These are phyloP conservation scores for Cunninghamia lanceolata DNA, from an alignment of 75 land plant genomes.

Conservation along the genomic window DNA sequence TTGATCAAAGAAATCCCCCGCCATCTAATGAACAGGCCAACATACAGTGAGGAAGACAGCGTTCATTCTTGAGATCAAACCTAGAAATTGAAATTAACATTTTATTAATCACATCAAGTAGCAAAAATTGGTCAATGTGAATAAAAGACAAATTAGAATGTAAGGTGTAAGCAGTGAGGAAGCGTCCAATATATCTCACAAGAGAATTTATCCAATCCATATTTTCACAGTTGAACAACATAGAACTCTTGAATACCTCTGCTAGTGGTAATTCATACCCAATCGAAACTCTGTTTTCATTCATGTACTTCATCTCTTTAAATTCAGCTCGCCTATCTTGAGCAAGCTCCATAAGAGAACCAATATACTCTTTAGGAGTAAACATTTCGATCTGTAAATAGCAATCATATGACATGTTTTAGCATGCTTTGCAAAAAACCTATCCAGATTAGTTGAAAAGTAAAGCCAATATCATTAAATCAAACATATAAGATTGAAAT, in stretches of 20 bases:
- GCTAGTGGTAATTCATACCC: slow-evolving; percentile 82
- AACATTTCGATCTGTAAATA: slow-evolving; percentile 78
- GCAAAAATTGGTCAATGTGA: background rate
- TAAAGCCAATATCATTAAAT: background rate
- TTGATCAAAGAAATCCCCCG: slow-evolving; percentile 98
- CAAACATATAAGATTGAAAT: background rate
- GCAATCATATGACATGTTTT: background rate
- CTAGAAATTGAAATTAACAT: background rate
- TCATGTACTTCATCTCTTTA: slow-evolving; percentile 88
- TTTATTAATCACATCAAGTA: background rate
- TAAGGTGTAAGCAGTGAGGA: background rate
- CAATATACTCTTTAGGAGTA: slow-evolving; percentile 95
- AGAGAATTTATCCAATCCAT: background rate
- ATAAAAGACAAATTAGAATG: background rate
- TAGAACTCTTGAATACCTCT: slow-evolving; percentile 49
- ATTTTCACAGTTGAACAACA: background rate
- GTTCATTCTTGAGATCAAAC: background rate
- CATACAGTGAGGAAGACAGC: slow-evolving; percentile 1
- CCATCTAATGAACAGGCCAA: slow-evolving; percentile 63
- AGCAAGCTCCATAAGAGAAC: slow-evolving; percentile 91
- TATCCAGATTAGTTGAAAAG: background rate
- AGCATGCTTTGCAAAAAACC: background rate
- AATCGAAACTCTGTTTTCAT: slow-evolving; percentile 80
- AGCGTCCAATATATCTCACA: background rate
- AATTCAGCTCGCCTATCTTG: slow-evolving; percentile 95